Base-by-base conservation (phyloP, 2,329 filamentous ascomycete species). In the Xylaria multiplex region DNA sequence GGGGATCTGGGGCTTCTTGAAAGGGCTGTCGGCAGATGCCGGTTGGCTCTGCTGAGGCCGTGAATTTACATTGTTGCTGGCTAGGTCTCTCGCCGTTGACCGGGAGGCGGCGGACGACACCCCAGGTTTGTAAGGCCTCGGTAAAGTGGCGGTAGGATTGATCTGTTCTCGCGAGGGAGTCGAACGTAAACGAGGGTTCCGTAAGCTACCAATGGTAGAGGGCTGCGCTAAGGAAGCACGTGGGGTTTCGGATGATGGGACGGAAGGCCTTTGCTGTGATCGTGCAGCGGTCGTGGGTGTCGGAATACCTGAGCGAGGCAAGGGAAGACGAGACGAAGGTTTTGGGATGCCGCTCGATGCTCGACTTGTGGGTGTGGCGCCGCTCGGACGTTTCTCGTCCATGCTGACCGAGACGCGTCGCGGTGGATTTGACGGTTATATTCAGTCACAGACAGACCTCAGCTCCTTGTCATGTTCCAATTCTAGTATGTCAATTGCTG, bases 251-350 rank as follows among this genome's bases (percentile, higher is more conserved):
- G 64, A 68, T 57, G 67, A 49, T 53, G 55, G 56, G 46, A 48
- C 35, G n/a, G 37, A 50, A n/a, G 61, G 45, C 45, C 52, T 68
- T 27, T 66, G 54, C 48, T 57, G 58, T 22, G 53, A 45, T 48
- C 64, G 42, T 40, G 46, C 32, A 42, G 69, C 57, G 16, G 69
- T n/a, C 27, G 69, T 54, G 7, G 67, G 62, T 11, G 64, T 69
- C 22, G 71, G 70, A 35, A 73, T 64, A 66, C 24, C 68, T 11
- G 75, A 74, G 59, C 76, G 73, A 62, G 75, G 75, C 50, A 76
- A 52, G 40, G 76, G 75, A 22, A 77, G 72, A 67, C 76, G 76
- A 43, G 76, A 77, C 32, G 71, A 70, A 7, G 75, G 75, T 62
- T 74, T 72, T 9, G 75, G 76, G 53, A 77, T 70, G 58, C 69